Conservation (phyloP, 2,329 filamentous ascomycete species). For the Anisogramma anomala region DNA sequence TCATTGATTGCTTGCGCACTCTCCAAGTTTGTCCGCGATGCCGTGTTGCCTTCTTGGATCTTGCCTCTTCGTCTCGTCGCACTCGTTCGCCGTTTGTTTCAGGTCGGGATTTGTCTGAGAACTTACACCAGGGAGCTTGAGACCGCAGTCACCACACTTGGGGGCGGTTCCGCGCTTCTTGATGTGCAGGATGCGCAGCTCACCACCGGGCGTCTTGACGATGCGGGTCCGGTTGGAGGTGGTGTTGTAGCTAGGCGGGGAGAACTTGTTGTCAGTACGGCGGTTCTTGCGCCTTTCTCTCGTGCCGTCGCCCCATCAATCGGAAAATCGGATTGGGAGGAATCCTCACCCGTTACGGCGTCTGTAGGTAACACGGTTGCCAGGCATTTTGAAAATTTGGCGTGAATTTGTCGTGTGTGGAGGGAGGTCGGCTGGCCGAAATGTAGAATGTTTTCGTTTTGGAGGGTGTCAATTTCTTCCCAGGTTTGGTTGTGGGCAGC, state of each 20-base stretch:
- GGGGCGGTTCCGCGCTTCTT: slow-evolving; percentile 98
- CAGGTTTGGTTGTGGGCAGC: neutral
- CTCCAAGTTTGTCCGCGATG: neutral
- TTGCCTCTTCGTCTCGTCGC: slow-evolving; percentile 5
- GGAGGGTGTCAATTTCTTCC: slow-evolving; percentile 4
- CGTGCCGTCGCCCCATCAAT: slow-evolving; percentile 5
- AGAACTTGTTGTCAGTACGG: slow-evolving; percentile 16
- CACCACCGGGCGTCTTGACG: slow-evolving; percentile 91
- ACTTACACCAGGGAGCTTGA: slow-evolving; percentile 97
- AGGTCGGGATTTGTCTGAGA: slow-evolving; percentile 14
- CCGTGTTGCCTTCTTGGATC: neutral
- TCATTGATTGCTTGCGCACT: neutral
- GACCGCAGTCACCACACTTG: slow-evolving; percentile 98
- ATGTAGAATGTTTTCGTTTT: slow-evolving; percentile 3
- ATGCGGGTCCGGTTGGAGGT: slow-evolving; percentile 92
- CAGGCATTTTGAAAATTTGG: slow-evolving; percentile 43
- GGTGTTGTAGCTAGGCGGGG: slow-evolving; percentile 79
- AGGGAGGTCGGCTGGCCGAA: slow-evolving; percentile 8
- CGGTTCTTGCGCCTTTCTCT: neutral
- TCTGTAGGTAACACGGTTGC: slow-evolving; percentile 56
- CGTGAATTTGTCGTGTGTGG: slow-evolving; percentile 12
- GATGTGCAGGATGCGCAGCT: slow-evolving; percentile 94
- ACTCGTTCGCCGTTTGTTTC: slow-evolving; percentile 7
- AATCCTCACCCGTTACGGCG: slow-evolving; percentile 66
- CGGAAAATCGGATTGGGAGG: slow-evolving; percentile 8